Conservation (phyloP, 2,329 filamentous ascomycete species). For the Eutypella sp. region DNA sequence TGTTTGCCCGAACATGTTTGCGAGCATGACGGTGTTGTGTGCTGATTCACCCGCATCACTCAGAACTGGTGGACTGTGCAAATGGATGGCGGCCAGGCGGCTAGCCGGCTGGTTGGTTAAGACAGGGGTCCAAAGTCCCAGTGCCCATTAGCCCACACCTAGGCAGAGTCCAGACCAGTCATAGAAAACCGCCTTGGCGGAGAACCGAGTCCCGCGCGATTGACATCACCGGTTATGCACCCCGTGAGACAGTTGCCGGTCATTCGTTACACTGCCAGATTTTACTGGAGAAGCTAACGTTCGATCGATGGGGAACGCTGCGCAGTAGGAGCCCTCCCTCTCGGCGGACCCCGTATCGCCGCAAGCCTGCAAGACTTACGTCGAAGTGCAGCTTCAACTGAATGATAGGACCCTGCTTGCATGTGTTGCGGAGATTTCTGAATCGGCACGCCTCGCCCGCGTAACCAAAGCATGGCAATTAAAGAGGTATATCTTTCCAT, state of each 20-base stretch:
- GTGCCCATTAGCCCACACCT: no score
- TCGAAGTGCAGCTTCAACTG: slow-evolving; percentile 7
- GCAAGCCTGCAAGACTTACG: slow-evolving; percentile 10
- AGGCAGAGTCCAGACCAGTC: no score
- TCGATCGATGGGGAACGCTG: slow-evolving; percentile 9
- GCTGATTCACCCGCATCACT: no score
- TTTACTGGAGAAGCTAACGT: slow-evolving; percentile 2
- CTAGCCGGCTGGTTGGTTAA: no score
- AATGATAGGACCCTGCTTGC: slow-evolving; percentile 6
- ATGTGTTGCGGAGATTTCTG: slow-evolving; percentile 7
- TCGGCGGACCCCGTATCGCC: slow-evolving; percentile 2
- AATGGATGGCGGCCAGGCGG: not conserved
- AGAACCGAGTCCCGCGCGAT: not conserved
- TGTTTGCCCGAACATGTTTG: no score
- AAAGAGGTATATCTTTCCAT: no score
- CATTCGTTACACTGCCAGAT: slow-evolving; percentile 16
- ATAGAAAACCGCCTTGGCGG: not conserved
- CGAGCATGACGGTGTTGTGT: no score
- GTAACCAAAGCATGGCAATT: no score
- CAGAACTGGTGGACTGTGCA: not conserved
- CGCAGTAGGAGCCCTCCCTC: not conserved
- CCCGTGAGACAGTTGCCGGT: not conserved
- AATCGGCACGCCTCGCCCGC: slow-evolving; percentile 2
- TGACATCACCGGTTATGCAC: not conserved
- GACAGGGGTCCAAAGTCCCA: no score